Percentiles rank a stretch among this genome's conserved stretches.
phyloP scores from a whole-genome alignment of 257 asterid species.

The Leonotis leonurus region DNA sequence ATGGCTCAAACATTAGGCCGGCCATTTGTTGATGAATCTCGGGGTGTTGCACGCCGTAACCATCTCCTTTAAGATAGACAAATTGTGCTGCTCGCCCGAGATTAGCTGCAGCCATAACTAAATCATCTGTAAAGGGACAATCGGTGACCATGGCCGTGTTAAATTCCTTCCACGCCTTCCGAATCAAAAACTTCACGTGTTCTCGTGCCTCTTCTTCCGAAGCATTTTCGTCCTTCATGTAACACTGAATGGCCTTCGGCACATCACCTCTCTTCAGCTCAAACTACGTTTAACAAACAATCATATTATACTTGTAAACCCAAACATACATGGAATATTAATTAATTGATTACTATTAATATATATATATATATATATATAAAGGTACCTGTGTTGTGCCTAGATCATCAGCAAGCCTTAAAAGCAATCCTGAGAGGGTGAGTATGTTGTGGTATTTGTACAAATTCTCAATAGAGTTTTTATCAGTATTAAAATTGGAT shows the following conservation, averaged over 20 bases:
- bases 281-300: not conserved
- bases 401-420: conserved; percentile 37
- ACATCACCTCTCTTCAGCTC: conserved; percentile 23
- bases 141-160: conserved; percentile 13
- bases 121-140: conserved; percentile 10
- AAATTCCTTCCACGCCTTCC: conserved; percentile 34
- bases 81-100: conserved; percentile 43
- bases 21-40: conserved; percentile 23
- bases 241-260: conserved; percentile 29
- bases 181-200: conserved; percentile 7
- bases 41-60: conserved; percentile 14
- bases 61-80: conserved; percentile 47
- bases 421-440: conserved; percentile 19
- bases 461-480: conserved; percentile 19
- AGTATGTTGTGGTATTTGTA: conserved; percentile 17
- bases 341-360: too few relatives aligned
- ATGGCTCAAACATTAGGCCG: conserved; percentile 26
- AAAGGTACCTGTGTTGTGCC: conserved; percentile 29
- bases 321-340: too few relatives aligned
- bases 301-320: too few relatives aligned
- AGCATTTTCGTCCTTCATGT: conserved; percentile 30
- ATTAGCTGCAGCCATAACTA: conserved; percentile 23
- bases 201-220: conserved; percentile 11
- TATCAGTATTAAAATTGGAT: conserved; percentile 15
- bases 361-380: too few relatives aligned